Evolutionary conservation across 2,329 filamentous ascomycete genomes (phyloP).

Genomic region (Cladosporium sphaerospermum): DNA sequence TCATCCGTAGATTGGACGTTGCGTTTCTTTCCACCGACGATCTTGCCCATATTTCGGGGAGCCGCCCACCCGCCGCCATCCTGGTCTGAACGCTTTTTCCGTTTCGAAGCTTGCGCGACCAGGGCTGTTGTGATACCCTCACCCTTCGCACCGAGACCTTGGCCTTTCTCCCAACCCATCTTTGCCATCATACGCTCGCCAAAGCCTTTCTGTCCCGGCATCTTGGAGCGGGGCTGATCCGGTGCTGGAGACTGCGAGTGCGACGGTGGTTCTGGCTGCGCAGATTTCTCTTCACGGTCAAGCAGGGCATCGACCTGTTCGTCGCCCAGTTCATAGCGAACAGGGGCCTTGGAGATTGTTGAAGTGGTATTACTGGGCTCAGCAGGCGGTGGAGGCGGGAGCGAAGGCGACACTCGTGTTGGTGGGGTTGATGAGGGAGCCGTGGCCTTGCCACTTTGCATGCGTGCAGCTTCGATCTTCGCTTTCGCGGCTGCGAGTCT

Average conservation of each 20-base stretch:
- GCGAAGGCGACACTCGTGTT: slow-evolving; percentile 8
- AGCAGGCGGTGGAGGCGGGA: slow-evolving; percentile 19
- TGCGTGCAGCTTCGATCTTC: slow-evolving; percentile 16
- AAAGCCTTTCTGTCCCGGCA: slow-evolving; percentile 77
- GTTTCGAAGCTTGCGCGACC: slow-evolving; percentile 76
- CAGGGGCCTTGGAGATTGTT: slow-evolving; percentile 71
- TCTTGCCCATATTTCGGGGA: slow-evolving; percentile 64
- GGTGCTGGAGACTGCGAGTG: slow-evolving; percentile 18
- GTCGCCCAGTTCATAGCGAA: slow-evolving; percentile 59
- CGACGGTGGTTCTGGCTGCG: not conserved
- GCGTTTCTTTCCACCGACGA: slow-evolving; percentile 68
- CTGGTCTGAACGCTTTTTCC: slow-evolving; percentile 69
- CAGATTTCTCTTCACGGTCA: slow-evolving; percentile 39
- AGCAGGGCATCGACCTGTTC: slow-evolving; percentile 44
- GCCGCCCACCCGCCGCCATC: slow-evolving; percentile 73
- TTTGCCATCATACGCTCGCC: slow-evolving; percentile 85
- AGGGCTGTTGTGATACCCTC: slow-evolving; percentile 81
- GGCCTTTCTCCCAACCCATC: slow-evolving; percentile 86
- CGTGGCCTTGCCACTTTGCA: slow-evolving; percentile 4
- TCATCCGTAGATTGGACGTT: slow-evolving; percentile 29
- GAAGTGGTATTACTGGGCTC: slow-evolving; percentile 27
- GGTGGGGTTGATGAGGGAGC: slow-evolving; percentile 9
- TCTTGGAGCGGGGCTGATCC: slow-evolving; percentile 50
- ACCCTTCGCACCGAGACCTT: slow-evolving; percentile 75
- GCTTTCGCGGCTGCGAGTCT: slow-evolving; percentile 22